Evolutionary conservation across 1,284 basidiomycete genomes (phyloP).

Genomic region (Irpex sp.): DNA sequence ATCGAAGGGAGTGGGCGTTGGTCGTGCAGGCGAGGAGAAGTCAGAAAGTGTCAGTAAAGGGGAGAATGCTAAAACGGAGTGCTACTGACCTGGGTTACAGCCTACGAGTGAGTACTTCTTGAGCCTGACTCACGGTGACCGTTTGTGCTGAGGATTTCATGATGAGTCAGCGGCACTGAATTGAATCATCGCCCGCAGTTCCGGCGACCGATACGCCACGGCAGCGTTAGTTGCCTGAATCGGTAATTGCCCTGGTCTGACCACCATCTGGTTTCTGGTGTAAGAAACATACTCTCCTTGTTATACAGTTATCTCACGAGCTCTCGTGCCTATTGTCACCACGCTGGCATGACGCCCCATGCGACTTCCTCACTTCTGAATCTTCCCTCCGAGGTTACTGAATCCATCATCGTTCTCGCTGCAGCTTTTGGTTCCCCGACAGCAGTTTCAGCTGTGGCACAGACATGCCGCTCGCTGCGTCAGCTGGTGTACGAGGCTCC

Average conservation of each 20-base stretch:
- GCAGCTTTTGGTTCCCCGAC: slow-evolving; percentile 27
- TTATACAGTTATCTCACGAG: background rate
- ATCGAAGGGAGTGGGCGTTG: no score
- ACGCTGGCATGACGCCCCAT: background rate
- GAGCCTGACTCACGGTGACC: no score
- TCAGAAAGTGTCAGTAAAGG: no score
- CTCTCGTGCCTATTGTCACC: background rate
- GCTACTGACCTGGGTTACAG: no score
- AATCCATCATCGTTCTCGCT: slow-evolving; percentile 35
- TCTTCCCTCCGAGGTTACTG: slow-evolving; percentile 37
- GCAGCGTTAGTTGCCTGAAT: background rate
- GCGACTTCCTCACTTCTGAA: slow-evolving; percentile 8
- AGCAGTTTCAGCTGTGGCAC: slow-evolving; percentile 35
- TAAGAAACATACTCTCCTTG: background rate
- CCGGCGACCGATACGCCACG: background rate
- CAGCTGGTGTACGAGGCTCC: slow-evolving; percentile 35
- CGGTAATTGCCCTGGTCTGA: background rate
- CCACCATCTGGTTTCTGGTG: background rate
- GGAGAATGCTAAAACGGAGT: no score
- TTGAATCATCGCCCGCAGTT: background rate
- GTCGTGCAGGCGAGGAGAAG: no score
- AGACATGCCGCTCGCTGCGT: slow-evolving; percentile 36
- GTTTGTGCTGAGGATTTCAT: no score
- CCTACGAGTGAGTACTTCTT: no score
- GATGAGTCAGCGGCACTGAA: background rate